These are phyloP conservation scores for Xylaria hypoxylon DNA, from an alignment of 2,329 filamentous ascomycete species.

Conservation along the genomic window DNA sequence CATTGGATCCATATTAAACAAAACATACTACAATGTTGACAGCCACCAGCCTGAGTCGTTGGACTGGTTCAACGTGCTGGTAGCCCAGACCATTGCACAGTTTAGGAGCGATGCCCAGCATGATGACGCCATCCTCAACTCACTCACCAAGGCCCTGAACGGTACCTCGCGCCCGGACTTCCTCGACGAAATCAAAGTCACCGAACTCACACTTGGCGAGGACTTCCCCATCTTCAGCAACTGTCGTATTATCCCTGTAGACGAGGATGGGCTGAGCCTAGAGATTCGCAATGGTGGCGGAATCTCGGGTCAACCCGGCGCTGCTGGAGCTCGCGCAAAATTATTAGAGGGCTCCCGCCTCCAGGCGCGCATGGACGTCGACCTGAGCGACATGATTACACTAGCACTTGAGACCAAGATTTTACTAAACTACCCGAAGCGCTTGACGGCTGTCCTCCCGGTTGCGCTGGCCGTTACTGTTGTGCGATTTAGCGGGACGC, in stretches of 20 bases:
- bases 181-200: constrained; percentile 91
- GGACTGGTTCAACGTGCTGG: constrained; percentile 98
- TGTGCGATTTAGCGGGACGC: constrained; percentile 91
- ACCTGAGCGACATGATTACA: constrained; percentile 95
- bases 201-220: constrained; percentile 92
- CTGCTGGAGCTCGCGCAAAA: constrained; percentile 59
- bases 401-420: constrained; percentile 94
- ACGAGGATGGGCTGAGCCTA: constrained; percentile 77
- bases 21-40: constrained; percentile 97
- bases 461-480: constrained; percentile 93
- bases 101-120: constrained; percentile 92
- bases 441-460: constrained; percentile 86
- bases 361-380: constrained; percentile 96
- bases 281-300: constrained; percentile 48
- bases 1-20: constrained; percentile 92
- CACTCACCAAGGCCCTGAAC: constrained; percentile 86
- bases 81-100: constrained; percentile 96
- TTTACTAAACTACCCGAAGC: constrained; percentile 93
- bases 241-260: constrained; percentile 92
- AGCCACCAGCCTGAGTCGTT: constrained; percentile 96
- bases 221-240: constrained; percentile 99
- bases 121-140: constrained; percentile 88
- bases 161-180: constrained; percentile 89
- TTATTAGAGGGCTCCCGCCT: constrained; percentile 75
- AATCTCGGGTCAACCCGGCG: constrained; percentile 60